These are phyloP conservation scores for Tuber microsphaerosporum DNA, from an alignment of 495 filamentous ascomycete genomes.

Conservation along the genomic window DNA sequence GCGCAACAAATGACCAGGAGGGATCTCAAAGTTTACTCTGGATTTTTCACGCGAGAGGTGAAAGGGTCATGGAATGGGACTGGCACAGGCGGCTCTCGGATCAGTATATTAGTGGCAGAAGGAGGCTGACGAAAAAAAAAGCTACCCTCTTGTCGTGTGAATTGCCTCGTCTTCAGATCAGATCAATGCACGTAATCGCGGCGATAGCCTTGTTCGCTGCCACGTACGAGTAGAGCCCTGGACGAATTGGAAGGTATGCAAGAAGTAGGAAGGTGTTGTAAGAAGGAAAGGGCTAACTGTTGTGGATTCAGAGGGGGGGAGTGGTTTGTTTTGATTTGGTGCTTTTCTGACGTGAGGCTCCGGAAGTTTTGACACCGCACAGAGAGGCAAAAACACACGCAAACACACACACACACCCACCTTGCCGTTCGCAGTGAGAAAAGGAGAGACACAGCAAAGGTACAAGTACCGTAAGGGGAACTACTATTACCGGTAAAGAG, in stretches of 20 bases:
- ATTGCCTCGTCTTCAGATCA: background rate
- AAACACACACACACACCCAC: background rate
- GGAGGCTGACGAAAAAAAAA: background rate
- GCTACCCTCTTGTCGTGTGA: background rate
- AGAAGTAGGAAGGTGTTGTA: conserved; percentile 1
- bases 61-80: background rate
- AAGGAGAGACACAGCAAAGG: background rate
- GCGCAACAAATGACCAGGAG: background rate
- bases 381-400: background rate
- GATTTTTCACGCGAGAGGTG: background rate
- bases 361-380: background rate
- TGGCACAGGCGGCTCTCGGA: background rate
- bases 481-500: no score
- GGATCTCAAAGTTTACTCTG: conserved; percentile 1
- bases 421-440: background rate
- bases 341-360: conserved; percentile 2
- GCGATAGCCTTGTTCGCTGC: background rate
- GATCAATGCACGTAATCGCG: background rate
- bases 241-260: conserved; percentile 1
- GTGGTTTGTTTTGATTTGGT: background rate
- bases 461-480: no score
- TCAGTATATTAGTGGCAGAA: background rate
- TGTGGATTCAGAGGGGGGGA: background rate
- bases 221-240: background rate
- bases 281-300: background rate